A percentile compares a stretch with the other conserved stretches of the same genome.
phyloP scores from a whole-genome alignment of 73 alveolate species.

The Paramecium sonneborni region DNA sequence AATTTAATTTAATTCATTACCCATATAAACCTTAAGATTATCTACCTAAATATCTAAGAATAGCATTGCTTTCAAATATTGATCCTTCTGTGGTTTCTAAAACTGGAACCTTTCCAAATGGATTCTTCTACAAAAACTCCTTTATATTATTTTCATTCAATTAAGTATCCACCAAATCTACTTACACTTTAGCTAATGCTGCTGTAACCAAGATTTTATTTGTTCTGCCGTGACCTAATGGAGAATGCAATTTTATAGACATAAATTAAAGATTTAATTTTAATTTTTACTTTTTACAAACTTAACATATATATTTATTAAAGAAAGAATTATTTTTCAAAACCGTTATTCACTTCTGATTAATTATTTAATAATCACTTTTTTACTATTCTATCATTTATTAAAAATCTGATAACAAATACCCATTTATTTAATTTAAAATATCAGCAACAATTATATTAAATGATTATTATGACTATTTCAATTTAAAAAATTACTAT shows the following conservation, averaged over 20 bases:
- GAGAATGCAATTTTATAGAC: neutral
- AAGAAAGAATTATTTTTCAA: neutral
- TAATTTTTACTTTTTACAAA: neutral
- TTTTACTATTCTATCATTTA: too few species aligned
- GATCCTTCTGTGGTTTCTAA: slow-evolving; percentile 10
- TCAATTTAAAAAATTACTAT: too few species aligned
- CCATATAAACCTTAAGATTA: slow-evolving; percentile 15
- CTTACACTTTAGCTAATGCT: slow-evolving; percentile 50
- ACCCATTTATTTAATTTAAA: too few species aligned
- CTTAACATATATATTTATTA: neutral
- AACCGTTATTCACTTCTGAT: too few species aligned
- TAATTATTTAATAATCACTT: too few species aligned
- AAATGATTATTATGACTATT: too few species aligned
- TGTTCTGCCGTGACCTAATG: slow-evolving; percentile 32
- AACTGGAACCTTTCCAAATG: slow-evolving; percentile 12
- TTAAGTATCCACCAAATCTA: slow-evolving; percentile 14
- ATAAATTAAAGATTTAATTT: neutral
- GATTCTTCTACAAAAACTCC: neutral
- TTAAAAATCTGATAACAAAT: too few species aligned
- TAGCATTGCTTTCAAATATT: slow-evolving; percentile 51
- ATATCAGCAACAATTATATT: too few species aligned
- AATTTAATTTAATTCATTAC: neutral
- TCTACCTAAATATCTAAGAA: neutral
- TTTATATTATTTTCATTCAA: neutral
- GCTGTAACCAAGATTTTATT: slow-evolving; percentile 42